Base-by-base conservation (phyloP, 2,329 filamentous ascomycete genomes). In the Fusarium sp. region DNA sequence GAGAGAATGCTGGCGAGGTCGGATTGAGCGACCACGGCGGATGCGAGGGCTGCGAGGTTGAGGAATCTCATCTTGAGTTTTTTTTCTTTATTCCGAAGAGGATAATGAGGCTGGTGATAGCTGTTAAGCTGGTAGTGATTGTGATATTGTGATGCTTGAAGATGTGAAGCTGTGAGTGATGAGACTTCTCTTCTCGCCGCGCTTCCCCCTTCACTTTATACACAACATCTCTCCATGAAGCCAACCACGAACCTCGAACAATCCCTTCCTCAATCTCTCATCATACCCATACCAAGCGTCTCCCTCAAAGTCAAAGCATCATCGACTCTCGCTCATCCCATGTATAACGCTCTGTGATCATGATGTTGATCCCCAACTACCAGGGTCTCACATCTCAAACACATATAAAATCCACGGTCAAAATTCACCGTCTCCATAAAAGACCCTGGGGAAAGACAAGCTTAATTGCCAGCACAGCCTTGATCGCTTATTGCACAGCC, bases 341-440 rank as follows among this genome's bases (percentile, higher is more conserved):
- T 37, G 62, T 58, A 46, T 21, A 43, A 9, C 19, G 12, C 28
- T 40, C 35, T 28, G 54, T 25, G 23, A 50, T 37, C 30, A 28
- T 38, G 28, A 28, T 38, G 30, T 37, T 49, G n/a, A 50, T 49
- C 49, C 21, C 38, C 43, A 63, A 62, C 53, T 37, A n/a, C 46
- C 32, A 62, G 35, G 53, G 42, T 67, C 18, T 21, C 43, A 7
- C 12, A 47, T 18, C 19, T 13, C 10, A 4, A 67, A 52, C 15
- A 9, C 43, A 56, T 19, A 71, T 25, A 56, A 53, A 54, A 19
- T 10, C 30, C n/a, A 70, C 62, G 71, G 71, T 38, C 19, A 73
- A 73, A 68, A 58, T 73, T 73, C 19, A 59, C 71, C 71, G 61
- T 68, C 67, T 19, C 71, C 71, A 71, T 53, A 58, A 60, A 59